These are phyloP conservation scores for Trichophyton equinum DNA, from an alignment of 2,329 filamentous ascomycete genomes.

Conservation along the genomic window DNA sequence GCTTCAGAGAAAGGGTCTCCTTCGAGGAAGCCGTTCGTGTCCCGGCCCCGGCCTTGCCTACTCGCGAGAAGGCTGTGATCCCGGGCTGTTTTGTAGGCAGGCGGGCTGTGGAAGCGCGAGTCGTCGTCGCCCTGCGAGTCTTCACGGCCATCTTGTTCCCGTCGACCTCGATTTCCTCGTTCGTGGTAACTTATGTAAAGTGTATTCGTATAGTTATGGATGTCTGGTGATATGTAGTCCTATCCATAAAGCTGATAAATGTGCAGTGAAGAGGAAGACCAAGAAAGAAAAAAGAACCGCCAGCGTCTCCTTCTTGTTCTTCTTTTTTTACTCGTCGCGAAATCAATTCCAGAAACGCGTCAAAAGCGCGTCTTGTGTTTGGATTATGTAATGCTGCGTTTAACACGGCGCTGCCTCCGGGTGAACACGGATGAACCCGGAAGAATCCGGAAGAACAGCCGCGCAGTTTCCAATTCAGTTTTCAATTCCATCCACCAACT, in stretches of 20 bases:
- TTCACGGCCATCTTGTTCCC: slow-evolving; percentile 6
- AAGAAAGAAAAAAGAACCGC: not conserved
- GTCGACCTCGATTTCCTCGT: not conserved
- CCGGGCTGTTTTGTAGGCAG: slow-evolving; percentile 27
- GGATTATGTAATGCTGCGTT: not conserved
- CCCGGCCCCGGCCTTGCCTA: slow-evolving; percentile 33
- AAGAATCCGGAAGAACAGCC: no score
- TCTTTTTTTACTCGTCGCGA: not conserved
- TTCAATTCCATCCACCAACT: no score
- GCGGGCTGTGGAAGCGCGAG: slow-evolving; percentile 14
- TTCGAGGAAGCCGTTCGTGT: slow-evolving; percentile 16
- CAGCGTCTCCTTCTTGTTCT: not conserved
- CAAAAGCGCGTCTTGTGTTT: not conserved
- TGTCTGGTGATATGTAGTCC: not conserved
- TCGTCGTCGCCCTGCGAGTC: slow-evolving; percentile 1
- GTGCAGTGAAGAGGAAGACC: not conserved
- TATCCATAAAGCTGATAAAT: not conserved
- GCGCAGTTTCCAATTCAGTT: no score
- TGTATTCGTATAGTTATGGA: not conserved
- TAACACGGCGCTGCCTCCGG: no score
- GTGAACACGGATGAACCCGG: no score
- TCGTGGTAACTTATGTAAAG: not conserved
- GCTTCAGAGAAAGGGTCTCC: slow-evolving; percentile 27
- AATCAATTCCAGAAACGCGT: not conserved
- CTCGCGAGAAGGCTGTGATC: slow-evolving; percentile 34